phyloP scores from a whole-genome alignment of 108 stramenopile species.

The Ochromonas danica region DNA sequence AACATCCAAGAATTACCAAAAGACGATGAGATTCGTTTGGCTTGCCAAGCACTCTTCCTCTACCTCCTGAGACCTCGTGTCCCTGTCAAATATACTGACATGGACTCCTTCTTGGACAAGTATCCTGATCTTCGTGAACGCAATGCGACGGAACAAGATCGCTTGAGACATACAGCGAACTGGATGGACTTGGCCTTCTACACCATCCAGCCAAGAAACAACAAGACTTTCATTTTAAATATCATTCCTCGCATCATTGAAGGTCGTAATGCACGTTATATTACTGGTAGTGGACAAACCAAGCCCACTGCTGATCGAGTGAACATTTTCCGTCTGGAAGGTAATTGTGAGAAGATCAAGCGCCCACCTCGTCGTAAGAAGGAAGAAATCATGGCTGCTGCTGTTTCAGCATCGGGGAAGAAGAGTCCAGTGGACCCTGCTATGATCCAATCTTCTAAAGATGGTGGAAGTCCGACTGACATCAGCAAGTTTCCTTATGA shows the following conservation, averaged over 20 bases:
- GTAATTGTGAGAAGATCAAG: background rate
- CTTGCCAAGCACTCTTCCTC: background rate
- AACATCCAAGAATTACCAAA: background rate
- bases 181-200: background rate
- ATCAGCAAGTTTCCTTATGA: too few species aligned
- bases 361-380: background rate
- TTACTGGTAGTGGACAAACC: background rate
- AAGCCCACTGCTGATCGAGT: background rate
- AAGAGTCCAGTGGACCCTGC: too few species aligned
- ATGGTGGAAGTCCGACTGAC: too few species aligned
- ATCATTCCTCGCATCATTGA: background rate
- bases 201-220: background rate
- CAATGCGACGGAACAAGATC: background rate
- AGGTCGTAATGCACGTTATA: background rate
- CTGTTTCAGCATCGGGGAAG: too few species aligned
- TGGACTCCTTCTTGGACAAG: background rate
- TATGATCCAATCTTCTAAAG: too few species aligned
- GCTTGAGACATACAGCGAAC: background rate
- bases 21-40: background rate
- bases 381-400: too few species aligned
- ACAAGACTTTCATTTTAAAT: background rate
- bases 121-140: background rate
- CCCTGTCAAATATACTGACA: background rate
- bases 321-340: background rate
- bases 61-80: background rate